Base-by-base conservation (phyloP, 2,329 filamentous ascomycete genomes). In the Colletotrichum australisinense region DNA sequence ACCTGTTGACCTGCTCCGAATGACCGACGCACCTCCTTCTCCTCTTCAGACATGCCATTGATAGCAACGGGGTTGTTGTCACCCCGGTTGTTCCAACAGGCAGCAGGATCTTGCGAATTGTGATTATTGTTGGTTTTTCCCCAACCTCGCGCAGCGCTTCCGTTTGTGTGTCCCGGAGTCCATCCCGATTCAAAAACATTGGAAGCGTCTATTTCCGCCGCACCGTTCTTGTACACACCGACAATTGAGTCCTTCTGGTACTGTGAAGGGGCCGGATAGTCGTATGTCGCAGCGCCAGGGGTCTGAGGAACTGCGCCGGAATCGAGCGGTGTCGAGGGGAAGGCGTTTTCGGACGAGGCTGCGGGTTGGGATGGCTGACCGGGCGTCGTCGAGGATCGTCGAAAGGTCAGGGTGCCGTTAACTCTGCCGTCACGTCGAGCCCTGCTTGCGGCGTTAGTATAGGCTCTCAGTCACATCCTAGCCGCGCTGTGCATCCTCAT, bases 51-150 rank as follows among this genome's bases (percentile, higher is more conserved):
- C 90, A 97, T 91, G 56, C 93, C 91, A 74, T 90, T 88, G 76
- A 98, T 82, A 35, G 91, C 91, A 76, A 98, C 86, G 7, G 95
- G 95, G 75, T 90, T 88, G 57, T 91, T 88, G 66, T 89, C 88
- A 28, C 94, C 95, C 73, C 89, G 88, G 72, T 89, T 84, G 79
- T 97, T 94, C 97, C 96, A 99, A 82, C 95, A 98, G 55, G 96
- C 90, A 75, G 97, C 95, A n/a, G 95, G 94, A 57, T 96, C 95
- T 79, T 93, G 91, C 72, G 92, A 92, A 75, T 89, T 86, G 75
- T 95, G 93, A 72, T 89, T 89, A 76, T 98, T 95, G 72, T 90
- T 89, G 77, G 87, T 88, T 82, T 95, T 95, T 64, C 93, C 94
- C 95, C 95, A 97, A 67, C 90, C 89, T 81, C 91, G 83, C 82